Evolutionary conservation across 768 basidiomycete species (phyloP), one percentile per base, ranked within the genome.

Genomic region (Mycena olivaceomarginata): DNA sequence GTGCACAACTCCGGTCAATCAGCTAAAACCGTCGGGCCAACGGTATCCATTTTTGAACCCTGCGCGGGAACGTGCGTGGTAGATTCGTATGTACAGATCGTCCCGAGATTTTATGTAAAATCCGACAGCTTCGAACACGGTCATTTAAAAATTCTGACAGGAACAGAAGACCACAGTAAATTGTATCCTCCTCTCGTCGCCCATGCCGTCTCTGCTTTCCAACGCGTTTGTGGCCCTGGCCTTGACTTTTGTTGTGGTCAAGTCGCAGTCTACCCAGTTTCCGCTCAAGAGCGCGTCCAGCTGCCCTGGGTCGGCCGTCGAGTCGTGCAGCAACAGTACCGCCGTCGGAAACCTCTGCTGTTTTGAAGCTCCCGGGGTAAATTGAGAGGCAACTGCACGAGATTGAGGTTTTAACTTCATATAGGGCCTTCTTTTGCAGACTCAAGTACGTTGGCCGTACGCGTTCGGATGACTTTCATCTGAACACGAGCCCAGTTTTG

Each of bases 401-500:
- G 18, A 48, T 39, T 25, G 37, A 41, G 40, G 25, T 53, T 22
- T 45, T 0, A 40, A 45, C 59, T 40, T 46, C 4, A 4, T 46
- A 20, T 43, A 82, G 81, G 81, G 81, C 57, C 80, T 82, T 60
- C 71, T 82, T 22, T 64, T 82, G 71, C 80, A 80, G 56, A 80
- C 80, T 15, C 81, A 82, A 59, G 81, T 78, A 37, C 12, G 63
- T 64, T 46, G 41, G 20, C 8, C n/a, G 41, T 45, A 20, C 16
- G 20, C n/a, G 41, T 31, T 37, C 16, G 20, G 56, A 22, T 39
- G 12, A 18, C 48, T 66, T 48, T 15, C 22, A 31, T 41, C 41
- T 70, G 22, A 65, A 31, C 13, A 31, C 22, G 51, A 16, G 48
- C 18, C 48, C 5, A 91, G 89, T 91, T 93, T 83, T 93, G 92